Evolutionary conservation across 495 filamentous ascomycete genomes (phyloP).

Genomic region (Hyaloscypha hepaticicola): DNA sequence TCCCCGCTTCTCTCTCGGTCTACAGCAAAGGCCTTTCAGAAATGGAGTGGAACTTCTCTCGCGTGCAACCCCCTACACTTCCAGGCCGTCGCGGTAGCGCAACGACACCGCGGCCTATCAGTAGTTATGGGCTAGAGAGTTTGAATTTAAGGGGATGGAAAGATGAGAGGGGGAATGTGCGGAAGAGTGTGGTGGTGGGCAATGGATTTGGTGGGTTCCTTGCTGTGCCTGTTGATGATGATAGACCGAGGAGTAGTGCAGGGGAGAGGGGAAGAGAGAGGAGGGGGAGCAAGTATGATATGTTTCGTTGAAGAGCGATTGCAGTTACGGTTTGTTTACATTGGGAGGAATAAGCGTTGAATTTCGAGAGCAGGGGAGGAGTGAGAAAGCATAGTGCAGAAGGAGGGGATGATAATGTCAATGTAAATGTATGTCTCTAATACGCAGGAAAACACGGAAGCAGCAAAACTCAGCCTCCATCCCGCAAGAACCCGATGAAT

Average conservation of each 20-base stretch:
- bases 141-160: neutral
- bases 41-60: slow-evolving; percentile 76
- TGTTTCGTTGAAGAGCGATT: slow-evolving; percentile 23
- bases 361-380: no score
- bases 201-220: slow-evolving; percentile 82
- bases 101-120: slow-evolving; percentile 41
- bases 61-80: slow-evolving; percentile 37
- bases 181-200: slow-evolving; percentile 52
- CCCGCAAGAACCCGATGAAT: no score
- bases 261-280: slow-evolving; percentile 23
- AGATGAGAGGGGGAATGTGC: slow-evolving; percentile 37
- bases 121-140: slow-evolving; percentile 47
- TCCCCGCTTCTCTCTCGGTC: slow-evolving; percentile 70
- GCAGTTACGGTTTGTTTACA: neutral
- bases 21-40: slow-evolving; percentile 86
- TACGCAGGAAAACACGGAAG: no score
- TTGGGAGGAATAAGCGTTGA: neutral
- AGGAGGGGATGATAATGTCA: no score
- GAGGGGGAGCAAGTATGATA: slow-evolving; percentile 29
- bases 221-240: slow-evolving; percentile 66
- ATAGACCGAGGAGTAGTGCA: slow-evolving; percentile 30
- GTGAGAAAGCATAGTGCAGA: no score
- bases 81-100: slow-evolving; percentile 25
- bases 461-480: no score
- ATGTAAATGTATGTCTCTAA: no score